These are phyloP conservation scores for Blastobotrys ciferrii DNA, from an alignment of 1,139 yeast genomes.

Conservation along the genomic window DNA sequence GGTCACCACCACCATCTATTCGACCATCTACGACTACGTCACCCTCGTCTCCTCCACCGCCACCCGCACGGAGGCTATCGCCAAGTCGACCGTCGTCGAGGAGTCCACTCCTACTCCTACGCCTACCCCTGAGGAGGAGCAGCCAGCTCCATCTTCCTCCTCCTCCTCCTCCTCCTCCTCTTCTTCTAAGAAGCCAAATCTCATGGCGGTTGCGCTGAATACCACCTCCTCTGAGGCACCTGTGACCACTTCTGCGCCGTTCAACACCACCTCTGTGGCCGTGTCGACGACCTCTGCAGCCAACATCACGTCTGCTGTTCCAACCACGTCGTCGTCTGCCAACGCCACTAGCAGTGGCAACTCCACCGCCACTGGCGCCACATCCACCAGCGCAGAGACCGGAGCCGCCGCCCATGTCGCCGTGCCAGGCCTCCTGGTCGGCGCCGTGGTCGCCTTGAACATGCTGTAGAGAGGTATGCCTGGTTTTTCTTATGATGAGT, in stretches of 20 bases:
- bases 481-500: not conserved
- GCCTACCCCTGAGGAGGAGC: no score
- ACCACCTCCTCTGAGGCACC: conserved; percentile 11
- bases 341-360: conserved; percentile 5
- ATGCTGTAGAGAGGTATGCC: conserved; percentile 9
- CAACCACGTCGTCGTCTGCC: conserved; percentile 2
- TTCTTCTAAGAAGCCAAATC: not conserved
- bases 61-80: conserved; percentile 7
- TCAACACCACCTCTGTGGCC: conserved; percentile 8
- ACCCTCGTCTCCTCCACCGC: conserved; percentile 17
- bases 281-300: conserved; percentile 7
- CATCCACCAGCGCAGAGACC: not conserved
- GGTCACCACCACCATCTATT: conserved; percentile 25
- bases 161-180: not conserved
- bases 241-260: conserved; percentile 10
- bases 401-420: conserved; percentile 13
- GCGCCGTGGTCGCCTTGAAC: conserved; percentile 13
- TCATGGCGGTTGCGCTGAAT: conserved; percentile 12
- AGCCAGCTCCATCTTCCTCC: conserved; percentile 2
- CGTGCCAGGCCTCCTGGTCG: conserved; percentile 12
- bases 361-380: conserved; percentile 3
- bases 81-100: not conserved
- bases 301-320: conserved; percentile 10
- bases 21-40: conserved; percentile 28
- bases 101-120: not conserved